Conservation (phyloP, 164 flowering plant species). For the Houttuynia cordata region DNA sequence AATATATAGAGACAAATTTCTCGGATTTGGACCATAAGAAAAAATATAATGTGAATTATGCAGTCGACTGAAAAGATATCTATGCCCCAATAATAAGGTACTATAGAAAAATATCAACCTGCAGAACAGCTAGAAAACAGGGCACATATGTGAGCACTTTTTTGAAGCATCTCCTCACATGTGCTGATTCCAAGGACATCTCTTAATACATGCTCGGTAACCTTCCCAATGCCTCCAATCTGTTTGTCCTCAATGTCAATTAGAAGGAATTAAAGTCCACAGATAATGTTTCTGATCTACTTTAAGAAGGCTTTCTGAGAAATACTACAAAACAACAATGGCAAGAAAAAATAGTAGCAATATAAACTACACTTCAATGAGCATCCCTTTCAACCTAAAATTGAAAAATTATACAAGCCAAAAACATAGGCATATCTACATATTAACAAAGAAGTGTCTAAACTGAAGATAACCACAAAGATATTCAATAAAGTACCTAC, state of each 20-base stretch:
- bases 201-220: constrained; percentile 68
- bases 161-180: constrained; percentile 80
- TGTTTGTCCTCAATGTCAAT: constrained; percentile 10
- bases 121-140: constrained; percentile 70
- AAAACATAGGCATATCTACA: no score
- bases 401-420: not conserved
- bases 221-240: constrained; percentile 98
- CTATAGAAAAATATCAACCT: constrained; percentile 28
- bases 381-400: not conserved
- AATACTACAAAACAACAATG: not conserved
- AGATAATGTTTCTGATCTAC: not conserved
- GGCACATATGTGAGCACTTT: constrained; percentile 68
- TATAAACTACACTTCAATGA: not conserved
- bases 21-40: no score
- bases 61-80: not conserved
- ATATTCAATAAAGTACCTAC: no score
- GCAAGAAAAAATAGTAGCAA: not conserved
- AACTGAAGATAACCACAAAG: no score
- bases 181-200: constrained; percentile 70
- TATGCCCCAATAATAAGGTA: not conserved
- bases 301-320: not conserved
- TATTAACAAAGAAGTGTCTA: no score
- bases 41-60: no score
- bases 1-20: no score
- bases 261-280: not conserved